Percentiles rank a stretch among this genome's conserved stretches.
Conservation (phyloP, 1,284 basidiomycete species). For the Wallemia mellicola region DNA sequence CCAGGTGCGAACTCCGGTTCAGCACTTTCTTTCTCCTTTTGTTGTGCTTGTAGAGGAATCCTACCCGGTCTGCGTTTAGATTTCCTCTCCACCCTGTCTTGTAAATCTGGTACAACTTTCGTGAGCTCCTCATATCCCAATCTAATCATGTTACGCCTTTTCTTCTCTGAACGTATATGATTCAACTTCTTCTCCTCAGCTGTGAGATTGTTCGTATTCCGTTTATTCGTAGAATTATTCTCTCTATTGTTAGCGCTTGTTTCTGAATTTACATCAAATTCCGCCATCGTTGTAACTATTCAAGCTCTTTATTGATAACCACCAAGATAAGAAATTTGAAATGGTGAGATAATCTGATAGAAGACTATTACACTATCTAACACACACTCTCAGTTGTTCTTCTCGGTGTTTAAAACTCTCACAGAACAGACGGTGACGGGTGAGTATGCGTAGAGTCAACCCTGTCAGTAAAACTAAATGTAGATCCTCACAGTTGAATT, state of each 20-base stretch:
- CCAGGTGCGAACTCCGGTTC: background rate
- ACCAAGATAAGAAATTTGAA: no score
- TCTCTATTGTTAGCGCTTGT: no score
- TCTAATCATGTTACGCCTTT: background rate
- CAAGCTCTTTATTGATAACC: background rate
- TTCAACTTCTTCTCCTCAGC: background rate
- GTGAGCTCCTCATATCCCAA: background rate
- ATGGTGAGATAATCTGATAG: no score
- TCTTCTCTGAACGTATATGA: background rate
- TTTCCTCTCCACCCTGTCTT: background rate
- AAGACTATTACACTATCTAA: background rate
- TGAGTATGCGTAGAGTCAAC: background rate
- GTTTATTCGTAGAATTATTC: no score
- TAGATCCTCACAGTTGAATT: slow-evolving; percentile 95
- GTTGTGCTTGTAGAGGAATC: background rate
- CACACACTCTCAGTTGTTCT: slow-evolving; percentile 43
- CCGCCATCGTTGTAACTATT: no score
- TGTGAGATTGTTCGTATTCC: background rate
- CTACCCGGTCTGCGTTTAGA: background rate
- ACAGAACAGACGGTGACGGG: slow-evolving; percentile 43
- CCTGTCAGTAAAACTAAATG: slow-evolving; percentile 19
- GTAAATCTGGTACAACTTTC: background rate
- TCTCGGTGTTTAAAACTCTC: slow-evolving; percentile 96
- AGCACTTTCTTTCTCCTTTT: background rate
- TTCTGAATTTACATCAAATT: no score